Evolutionary conservation across 2,329 filamentous ascomycete species (phyloP), one percentile per base, ranked within the genome.

Genomic region (Apiospora malaysiana): DNA sequence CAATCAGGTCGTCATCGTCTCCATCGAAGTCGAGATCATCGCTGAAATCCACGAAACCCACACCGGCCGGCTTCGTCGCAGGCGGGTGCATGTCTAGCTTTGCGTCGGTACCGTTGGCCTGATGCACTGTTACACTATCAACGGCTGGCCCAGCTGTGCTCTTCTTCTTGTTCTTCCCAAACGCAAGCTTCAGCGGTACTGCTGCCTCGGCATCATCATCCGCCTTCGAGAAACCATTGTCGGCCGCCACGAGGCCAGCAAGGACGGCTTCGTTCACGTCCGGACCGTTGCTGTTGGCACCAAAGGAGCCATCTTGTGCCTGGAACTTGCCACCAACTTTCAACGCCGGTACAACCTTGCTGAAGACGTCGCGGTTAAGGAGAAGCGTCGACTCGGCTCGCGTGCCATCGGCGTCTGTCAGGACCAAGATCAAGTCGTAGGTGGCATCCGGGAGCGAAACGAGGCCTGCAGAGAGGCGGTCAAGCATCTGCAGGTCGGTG

Each of bases 401-500:
- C 66, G 90, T 86, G 74, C 91, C 90, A 78, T 94, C 91, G 71
- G 91, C 87, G 81, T 95, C 94, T 74, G 93, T 92, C 73, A 98
- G 90, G 69, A 99, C 88, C 66, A 98, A 88, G 59, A 98, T 89
- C 59, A 93, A 83, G 80, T 97, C 93, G 85, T 99, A 99, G 70
- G 93, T 93, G 67, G 89, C 85, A 69, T 88, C 76, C 1, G 95
- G 92, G 0, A 99, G 90, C 9, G 90, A 85, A 71, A 96, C 93
- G 47, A 97, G 86, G 73, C 94, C 94, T 46, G 93, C 89, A 1
- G 93, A 90, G 51, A 99, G 89, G 68, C 96, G 94, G 84, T 99
- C 96, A 73, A 99, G 92, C 96, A 99, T 99, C 82, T 98, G 96
- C 69, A 99, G 87, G 79, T 99, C 96, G 73, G 94, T 95, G 65